phyloP scores from a whole-genome alignment of 2,329 filamentous ascomycete genomes.

The Fusarium scirpi region DNA sequence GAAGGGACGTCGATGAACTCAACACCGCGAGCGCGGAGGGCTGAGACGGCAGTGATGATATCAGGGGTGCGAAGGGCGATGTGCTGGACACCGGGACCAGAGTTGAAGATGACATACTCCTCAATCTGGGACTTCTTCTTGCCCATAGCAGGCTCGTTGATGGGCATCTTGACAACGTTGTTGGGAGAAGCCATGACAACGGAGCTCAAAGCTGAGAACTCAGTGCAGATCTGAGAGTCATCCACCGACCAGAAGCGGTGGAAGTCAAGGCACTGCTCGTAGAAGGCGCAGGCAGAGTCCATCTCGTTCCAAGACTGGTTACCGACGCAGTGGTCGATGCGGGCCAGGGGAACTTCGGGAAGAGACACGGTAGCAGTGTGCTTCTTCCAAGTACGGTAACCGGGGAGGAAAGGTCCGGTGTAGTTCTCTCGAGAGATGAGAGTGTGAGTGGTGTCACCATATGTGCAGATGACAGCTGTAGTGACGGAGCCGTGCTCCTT shows the following conservation, averaged over 20 bases:
- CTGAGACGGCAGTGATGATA: constrained; percentile 81
- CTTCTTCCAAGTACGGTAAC: constrained; percentile 71
- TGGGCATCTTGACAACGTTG: constrained; percentile 95
- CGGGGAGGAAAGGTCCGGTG: constrained; percentile 82
- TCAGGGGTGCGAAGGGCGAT: constrained; percentile 86
- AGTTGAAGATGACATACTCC: constrained; percentile 91
- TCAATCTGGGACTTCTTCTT: constrained; percentile 96
- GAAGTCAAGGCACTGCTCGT: constrained; percentile 90
- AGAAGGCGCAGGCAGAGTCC: constrained; percentile 74
- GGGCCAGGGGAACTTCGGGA: constrained; percentile 74
- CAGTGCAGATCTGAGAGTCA: constrained; percentile 91
- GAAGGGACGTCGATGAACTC: constrained; percentile 91
- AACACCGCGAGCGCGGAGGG: constrained; percentile 85
- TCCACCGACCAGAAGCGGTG: constrained; percentile 98
- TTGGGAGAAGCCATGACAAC: constrained; percentile 91
- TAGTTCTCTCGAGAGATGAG: constrained; percentile 81
- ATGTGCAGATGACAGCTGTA: constrained; percentile 86
- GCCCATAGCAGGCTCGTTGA: constrained; percentile 92
- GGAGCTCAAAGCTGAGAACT: constrained; percentile 88
- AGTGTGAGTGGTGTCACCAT: constrained; percentile 95
- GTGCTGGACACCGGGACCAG: constrained; percentile 91
- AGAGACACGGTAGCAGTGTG: constrained; percentile 58
- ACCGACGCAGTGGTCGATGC: constrained; percentile 96
- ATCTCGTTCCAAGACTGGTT: constrained; percentile 98
- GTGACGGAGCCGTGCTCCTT: constrained; percentile 74